Conservation (phyloP, 2,329 filamentous ascomycete genomes). For the Paecilomyces dactylethromorphus region DNA sequence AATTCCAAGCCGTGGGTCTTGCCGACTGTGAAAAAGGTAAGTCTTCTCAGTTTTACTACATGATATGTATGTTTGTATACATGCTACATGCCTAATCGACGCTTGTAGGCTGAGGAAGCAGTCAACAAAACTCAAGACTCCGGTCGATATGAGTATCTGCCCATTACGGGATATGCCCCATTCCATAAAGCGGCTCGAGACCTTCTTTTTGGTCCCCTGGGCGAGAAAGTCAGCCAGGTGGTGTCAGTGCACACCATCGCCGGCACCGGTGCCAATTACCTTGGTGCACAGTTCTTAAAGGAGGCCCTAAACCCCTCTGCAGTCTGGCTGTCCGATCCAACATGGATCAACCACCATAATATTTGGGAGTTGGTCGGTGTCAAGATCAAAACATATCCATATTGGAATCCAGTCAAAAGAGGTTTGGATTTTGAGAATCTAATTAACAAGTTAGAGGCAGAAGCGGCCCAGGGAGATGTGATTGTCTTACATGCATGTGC, state of each 20-base stretch:
- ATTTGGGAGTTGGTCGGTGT: slow-evolving; percentile 70
- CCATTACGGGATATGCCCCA: slow-evolving; percentile 70
- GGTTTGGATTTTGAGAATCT: slow-evolving; percentile 30
- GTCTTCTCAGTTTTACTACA: neutral
- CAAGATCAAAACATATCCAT: slow-evolving; percentile 69
- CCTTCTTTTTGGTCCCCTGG: slow-evolving; percentile 59
- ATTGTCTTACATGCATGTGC: slow-evolving; percentile 83
- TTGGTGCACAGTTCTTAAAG: slow-evolving; percentile 77
- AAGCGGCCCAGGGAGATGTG: slow-evolving; percentile 68
- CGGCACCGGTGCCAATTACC: slow-evolving; percentile 79
- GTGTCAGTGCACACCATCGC: slow-evolving; percentile 82
- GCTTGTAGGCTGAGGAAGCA: neutral
- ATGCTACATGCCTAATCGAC: neutral
- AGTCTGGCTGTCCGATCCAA: slow-evolving; percentile 80
- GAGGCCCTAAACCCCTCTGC: slow-evolving; percentile 66
- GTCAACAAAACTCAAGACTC: neutral
- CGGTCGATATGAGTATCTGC: slow-evolving; percentile 82
- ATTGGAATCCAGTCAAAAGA: slow-evolving; percentile 59
- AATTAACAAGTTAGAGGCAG: slow-evolving; percentile 75
- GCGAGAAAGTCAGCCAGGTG: slow-evolving; percentile 45
- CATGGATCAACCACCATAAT: slow-evolving; percentile 90
- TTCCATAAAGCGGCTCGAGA: slow-evolving; percentile 79
- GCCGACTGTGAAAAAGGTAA: neutral
- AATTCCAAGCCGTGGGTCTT: neutral
- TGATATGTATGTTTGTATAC: neutral